These are phyloP conservation scores for Xylaria longipes DNA, from an alignment of 495 filamentous ascomycete genomes.

Conservation along the genomic window DNA sequence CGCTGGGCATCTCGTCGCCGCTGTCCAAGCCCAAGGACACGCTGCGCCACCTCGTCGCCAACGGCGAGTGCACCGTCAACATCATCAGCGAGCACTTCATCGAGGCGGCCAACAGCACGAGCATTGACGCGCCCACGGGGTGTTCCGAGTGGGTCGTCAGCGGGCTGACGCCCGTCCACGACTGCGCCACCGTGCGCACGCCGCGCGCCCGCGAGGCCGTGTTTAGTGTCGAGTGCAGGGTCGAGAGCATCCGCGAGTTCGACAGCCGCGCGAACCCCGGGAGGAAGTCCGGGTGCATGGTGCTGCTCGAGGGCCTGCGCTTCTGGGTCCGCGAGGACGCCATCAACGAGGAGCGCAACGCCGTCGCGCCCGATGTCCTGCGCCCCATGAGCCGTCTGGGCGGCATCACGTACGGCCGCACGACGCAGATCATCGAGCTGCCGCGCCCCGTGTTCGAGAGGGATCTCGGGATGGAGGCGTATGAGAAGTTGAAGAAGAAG, in stretches of 20 bases:
- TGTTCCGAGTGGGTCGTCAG: constrained; percentile 80
- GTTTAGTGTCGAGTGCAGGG: constrained; percentile 79
- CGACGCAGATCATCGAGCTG: constrained; percentile 76
- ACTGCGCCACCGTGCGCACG: constrained; percentile 68
- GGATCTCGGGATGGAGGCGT: constrained; percentile 48
- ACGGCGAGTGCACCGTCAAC: constrained; percentile 81
- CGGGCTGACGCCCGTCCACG: constrained; percentile 72
- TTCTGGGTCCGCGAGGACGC: constrained; percentile 95
- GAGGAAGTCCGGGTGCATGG: constrained; percentile 74
- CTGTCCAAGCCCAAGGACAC: constrained; percentile 72
- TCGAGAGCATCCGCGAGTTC: constrained; percentile 77
- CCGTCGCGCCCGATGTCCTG: constrained; percentile 73
- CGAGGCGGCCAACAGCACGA: constrained; percentile 84
- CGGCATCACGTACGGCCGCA: constrained; percentile 81
- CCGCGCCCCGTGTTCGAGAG: constrained; percentile 71
- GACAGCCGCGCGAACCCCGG: constrained; percentile 71
- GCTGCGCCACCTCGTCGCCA: constrained; percentile 72
- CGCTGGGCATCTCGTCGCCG: constrained; percentile 71
- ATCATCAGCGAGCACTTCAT: constrained; percentile 84
- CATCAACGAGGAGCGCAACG: constrained; percentile 73
- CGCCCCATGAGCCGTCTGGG: constrained; percentile 80
- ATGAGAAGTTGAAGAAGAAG: constrained; percentile 44
- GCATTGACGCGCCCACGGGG: constrained; percentile 80
- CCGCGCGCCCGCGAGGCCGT: constrained; percentile 83
- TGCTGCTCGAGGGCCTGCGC: constrained; percentile 80